Evolutionary conservation across 495 filamentous ascomycete species (phyloP).

Genomic region (Elasticomyces elasticus): DNA sequence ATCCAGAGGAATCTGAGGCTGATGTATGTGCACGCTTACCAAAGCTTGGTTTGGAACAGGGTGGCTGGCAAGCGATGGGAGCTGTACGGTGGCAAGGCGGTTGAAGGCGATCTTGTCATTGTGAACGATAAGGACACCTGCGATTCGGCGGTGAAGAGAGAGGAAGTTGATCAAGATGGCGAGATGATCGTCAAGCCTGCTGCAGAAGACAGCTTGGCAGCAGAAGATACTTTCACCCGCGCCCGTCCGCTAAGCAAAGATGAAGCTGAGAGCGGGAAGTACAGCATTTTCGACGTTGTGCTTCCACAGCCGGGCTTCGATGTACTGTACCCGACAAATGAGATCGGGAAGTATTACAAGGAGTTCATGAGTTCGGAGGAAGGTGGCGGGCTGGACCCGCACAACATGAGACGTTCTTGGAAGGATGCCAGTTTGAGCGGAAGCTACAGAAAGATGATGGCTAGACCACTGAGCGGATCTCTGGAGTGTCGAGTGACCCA

Average conservation of each 20-base stretch:
- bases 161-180: conserved; percentile 55
- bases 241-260: conserved; percentile 65
- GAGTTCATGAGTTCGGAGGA: conserved; percentile 69
- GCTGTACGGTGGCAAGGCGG: conserved; percentile 54
- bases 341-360: conserved; percentile 69
- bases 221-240: conserved; percentile 55
- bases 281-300: conserved; percentile 81
- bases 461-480: conserved; percentile 40
- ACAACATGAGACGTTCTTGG: conserved; percentile 75
- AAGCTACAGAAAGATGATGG: conserved; percentile 74
- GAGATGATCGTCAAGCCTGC: conserved; percentile 55
- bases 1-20: conserved; percentile 70
- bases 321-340: conserved; percentile 73
- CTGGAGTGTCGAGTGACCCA: conserved; percentile 57
- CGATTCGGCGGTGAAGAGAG: conserved; percentile 26
- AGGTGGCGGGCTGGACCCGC: conserved; percentile 69
- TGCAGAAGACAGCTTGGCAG: conserved; percentile 45
- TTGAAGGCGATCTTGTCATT: conserved; percentile 81
- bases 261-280: conserved; percentile 71
- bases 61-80: conserved; percentile 71
- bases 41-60: conserved; percentile 86
- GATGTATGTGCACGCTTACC: conserved; percentile 96
- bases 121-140: conserved; percentile 42
- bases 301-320: conserved; percentile 89
- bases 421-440: conserved; percentile 85